Evolutionary conservation across 768 basidiomycete genomes (phyloP), one percentile per base, ranked within the genome.

Genomic region (Trametes coccinea): DNA sequence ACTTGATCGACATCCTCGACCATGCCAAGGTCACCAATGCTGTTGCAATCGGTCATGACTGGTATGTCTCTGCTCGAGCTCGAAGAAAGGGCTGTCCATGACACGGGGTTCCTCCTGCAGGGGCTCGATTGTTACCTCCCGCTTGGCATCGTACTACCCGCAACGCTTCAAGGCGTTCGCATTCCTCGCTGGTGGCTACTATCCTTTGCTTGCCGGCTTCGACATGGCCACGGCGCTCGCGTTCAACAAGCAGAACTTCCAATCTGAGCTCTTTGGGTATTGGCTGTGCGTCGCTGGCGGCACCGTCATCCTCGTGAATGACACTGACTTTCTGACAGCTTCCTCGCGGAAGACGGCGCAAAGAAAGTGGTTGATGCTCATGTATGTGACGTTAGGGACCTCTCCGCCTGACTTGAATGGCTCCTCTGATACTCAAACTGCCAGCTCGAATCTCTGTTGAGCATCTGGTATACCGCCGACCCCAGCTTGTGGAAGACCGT

Each of bases 211-310:
- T 11, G 60, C 59, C 1, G 67, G 71, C 34, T 69, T 71, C 29
- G 70, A 77, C 17, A 49, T 75, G 33, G 59, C 71, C n/a, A 9
- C 62, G 11, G 55, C 70, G 22, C 66, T 75, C 37, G 69, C 72
- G 48, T 56, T 65, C 34, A 66, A 71, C 44, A 67, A 67, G 55
- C 53, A 72, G 50, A 44, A 41, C n/a, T 62, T 72, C 53, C 78
- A 78, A 14, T 73, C 72, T 31, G 79, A 80, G 14, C 53, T 77
- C 11, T 65, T 74, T 56, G 81, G 80, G 5, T 82, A 81, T 60
- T 81, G 78, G 78, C 65, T 65, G 51, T 78, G 52, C 4, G 53
- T 31, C 16, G n/a, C 17, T n/a, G 6, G 22, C 22, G 22, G 22
- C 22, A 2, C 5, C 8, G 30, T 16, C 5, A 14, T 22, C 5